A percentile compares a stretch with the other conserved stretches of the same genome.
These are phyloP conservation scores for Metschnikowia arizonensis DNA, from an alignment of 805 yeast genomes.

Conservation along the genomic window DNA sequence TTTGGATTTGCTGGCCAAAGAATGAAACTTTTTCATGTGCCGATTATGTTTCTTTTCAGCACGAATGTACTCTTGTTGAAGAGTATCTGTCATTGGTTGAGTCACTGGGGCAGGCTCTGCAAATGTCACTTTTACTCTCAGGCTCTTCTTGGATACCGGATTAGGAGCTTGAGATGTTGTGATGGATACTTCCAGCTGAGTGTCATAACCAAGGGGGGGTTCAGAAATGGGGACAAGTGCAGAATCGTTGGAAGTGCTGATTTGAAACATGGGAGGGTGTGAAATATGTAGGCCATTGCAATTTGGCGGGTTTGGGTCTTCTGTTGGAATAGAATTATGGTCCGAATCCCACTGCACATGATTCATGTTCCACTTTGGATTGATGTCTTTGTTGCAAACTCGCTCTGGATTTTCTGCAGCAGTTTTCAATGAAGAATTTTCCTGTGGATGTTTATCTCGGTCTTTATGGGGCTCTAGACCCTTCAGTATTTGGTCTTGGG, in stretches of 20 bases:
- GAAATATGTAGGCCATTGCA: not conserved
- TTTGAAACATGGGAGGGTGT: not conserved
- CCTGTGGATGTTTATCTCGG: no score
- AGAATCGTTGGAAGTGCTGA: not conserved
- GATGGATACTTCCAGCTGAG: slow-evolving; percentile 1
- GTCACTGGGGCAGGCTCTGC: slow-evolving; percentile 25
- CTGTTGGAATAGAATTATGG: no score
- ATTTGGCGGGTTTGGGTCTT: no score
- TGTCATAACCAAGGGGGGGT: not conserved
- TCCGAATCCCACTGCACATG: no score
- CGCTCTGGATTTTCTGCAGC: not conserved
- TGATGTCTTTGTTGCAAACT: not conserved
- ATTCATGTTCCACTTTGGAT: not conserved
- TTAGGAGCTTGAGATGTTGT: not conserved
- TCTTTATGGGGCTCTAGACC: not conserved
- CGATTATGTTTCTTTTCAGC: slow-evolving; percentile 18
- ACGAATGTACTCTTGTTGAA: slow-evolving; percentile 10
- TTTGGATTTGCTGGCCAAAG: slow-evolving; percentile 24
- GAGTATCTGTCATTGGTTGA: slow-evolving; percentile 8
- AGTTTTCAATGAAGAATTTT: not conserved
- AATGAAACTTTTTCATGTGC: slow-evolving; percentile 20
- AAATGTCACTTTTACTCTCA: slow-evolving; percentile 9
- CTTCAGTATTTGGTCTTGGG: not conserved
- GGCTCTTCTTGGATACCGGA: not conserved
- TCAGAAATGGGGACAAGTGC: not conserved